Base-by-base conservation (phyloP, 192 early-diverging fungal species). In the Backusella westeae region DNA sequence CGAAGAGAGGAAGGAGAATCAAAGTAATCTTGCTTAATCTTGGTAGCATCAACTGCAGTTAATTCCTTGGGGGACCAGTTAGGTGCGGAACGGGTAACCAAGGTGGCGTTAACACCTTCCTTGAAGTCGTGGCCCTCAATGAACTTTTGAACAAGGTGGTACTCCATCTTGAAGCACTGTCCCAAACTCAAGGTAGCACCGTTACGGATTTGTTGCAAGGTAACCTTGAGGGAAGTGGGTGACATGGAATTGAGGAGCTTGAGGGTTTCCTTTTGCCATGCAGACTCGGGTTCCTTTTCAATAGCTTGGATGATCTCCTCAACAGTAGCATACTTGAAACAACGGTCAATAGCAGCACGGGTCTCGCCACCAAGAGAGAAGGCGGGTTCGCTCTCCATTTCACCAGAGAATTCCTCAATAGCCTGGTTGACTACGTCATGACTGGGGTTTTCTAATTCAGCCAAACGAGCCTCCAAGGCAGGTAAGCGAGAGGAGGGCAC, bases 361-460 rank as follows among this genome's bases (percentile, higher is more conserved):
- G 86, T 70, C 0, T 80, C 80, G 3, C 85, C 85, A 21, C 67
- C 29, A 56, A 89, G 80, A 8, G 83, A 67, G 71, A 85, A 87
- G 6, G 85, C 67, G 12, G 81, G 75, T 52, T 77, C 69, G 4
- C 42, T 44, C 10, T 79, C 49, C 34, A 88, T 83, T 84, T 90
- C 91, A 42, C 83, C 89, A 17, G 89, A 91, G 88, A 96, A 99
- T 79, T 98, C 96, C 78, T 99, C 96, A 67, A 99, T 93, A 8
- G 93, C 91, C 68, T 75, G 76, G 78, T 99, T 97, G 69, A 99
- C 89, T 10, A 92, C 93, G 9, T 90, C 90, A 46, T 92, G 84
- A 69, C 96, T 92, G 36, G 87, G 80, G 4, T 92, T 87, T 46
- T 93, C 94, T 29, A 98, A 77, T 74, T 95, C 95, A 72, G 90